Base-by-base conservation (phyloP, 768 basidiomycete species). In the Pisolithus sp. region DNA sequence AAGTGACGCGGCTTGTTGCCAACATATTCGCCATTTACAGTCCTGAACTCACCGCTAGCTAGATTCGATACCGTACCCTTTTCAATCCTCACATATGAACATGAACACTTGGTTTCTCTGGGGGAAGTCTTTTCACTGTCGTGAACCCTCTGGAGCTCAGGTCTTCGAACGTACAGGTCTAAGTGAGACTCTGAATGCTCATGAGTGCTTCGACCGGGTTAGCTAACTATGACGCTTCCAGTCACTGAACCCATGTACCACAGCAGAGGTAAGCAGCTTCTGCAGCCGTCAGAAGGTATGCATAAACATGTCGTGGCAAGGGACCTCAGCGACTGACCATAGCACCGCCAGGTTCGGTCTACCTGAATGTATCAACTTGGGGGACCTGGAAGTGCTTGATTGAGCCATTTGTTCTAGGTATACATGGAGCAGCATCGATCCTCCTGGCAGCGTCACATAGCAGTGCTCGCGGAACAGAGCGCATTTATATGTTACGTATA, bases 311-410 rank as follows among this genome's bases (percentile, higher is more conserved):
- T 9, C 2, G 8, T 10, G 36, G n/a, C 62, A 77, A 88, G 86
- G 37, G 93, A 96, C 64, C 50, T 94, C 45, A 87, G 85, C 58
- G 12, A 34, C 31, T 8, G 30, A 10, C 30, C 30, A 10, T 7
- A 9, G 10, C 10, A 31, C 63, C 90, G 93, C n/a, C 93, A 96
- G 66, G 68, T 94, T 50, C 79, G 74, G 59, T 81, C 82, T 24
- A n/a, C 31, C 12, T 34, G 31, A 13, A 12, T 9, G 12, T 34
- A 10, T 34, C 12, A 12, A 4, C 12, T 13, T 5, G 12, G 31
- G 12, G 31, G 31, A 12, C 5, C 12, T 34, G 31, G 31, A 34
- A 3, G 23, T 5, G 26, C 17, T 5, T 5, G 4, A 2, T 40
- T 13, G 31, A 34, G 12, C 31, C 26, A 34, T 34, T 2, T 30